Conservation (phyloP, 257 asterid genomes). For the Gentiana macrophylla region DNA sequence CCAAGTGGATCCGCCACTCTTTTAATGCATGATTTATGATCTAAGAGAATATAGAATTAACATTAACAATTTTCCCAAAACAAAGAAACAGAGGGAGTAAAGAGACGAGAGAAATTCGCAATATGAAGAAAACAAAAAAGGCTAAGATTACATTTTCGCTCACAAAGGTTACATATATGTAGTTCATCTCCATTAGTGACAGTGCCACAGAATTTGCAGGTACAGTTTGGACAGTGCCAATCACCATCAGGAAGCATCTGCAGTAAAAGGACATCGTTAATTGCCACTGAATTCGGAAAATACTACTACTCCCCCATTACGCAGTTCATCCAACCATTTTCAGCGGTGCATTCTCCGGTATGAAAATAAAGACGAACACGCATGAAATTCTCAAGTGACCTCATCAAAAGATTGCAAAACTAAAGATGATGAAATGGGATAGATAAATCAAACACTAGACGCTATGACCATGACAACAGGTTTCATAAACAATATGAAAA, state of each 20-base stretch:
- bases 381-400: too few species aligned
- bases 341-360: not conserved
- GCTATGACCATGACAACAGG: too few species aligned
- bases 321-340: not conserved
- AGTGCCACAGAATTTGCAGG: conserved; percentile 69
- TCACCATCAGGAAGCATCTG: conserved; percentile 84
- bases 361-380: too few species aligned
- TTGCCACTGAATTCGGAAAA: not conserved
- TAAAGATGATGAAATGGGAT: too few species aligned
- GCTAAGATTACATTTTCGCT: conserved; percentile 56
- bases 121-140: conserved; percentile 6
- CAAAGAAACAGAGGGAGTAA: not conserved
- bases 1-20: conserved; percentile 25
- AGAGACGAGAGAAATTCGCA: conserved; percentile 5
- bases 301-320: not conserved
- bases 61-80: conserved; percentile 4
- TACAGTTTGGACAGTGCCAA: conserved; percentile 93
- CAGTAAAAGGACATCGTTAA: conserved; percentile 15
- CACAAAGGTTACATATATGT: conserved; percentile 55
- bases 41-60: conserved; percentile 28
- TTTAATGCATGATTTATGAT: conserved; percentile 61
- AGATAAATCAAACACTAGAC: too few species aligned
- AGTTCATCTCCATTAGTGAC: conserved; percentile 38
- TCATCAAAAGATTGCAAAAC: too few species aligned
- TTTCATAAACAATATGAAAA: too few species aligned